phyloP scores from a whole-genome alignment of 495 filamentous ascomycete genomes.

The Xylaria nigripes region DNA sequence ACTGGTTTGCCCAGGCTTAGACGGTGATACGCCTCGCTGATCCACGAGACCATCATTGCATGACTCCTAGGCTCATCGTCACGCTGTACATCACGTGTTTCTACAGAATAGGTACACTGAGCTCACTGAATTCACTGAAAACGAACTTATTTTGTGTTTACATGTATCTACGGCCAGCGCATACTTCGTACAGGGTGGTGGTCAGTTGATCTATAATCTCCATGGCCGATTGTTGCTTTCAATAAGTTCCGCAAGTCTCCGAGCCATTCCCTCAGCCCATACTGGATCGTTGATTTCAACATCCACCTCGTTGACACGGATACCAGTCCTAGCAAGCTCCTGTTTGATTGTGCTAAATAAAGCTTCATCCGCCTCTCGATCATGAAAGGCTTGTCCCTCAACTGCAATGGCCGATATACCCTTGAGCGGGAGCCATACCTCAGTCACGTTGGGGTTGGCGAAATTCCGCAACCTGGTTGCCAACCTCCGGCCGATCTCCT shows the following conservation, averaged over 20 bases:
- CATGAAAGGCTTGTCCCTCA: constrained; percentile 28
- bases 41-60: no score
- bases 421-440: constrained; percentile 50
- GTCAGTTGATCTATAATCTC: no score
- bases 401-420: constrained; percentile 35
- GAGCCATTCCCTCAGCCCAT: constrained; percentile 34
- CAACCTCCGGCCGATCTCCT: constrained; percentile 44
- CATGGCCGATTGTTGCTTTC: neutral
- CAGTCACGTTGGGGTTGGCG: constrained; percentile 29
- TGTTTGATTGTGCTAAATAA: constrained; percentile 38
- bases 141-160: no score
- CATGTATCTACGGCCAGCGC: no score
- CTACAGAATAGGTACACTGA: no score
- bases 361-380: constrained; percentile 27
- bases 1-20: no score
- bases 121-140: no score
- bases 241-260: constrained; percentile 15
- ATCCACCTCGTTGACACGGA: constrained; percentile 30
- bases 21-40: no score
- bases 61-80: no score
- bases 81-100: no score
- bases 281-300: constrained; percentile 32
- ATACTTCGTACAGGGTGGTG: no score
- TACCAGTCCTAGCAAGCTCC: constrained; percentile 25
- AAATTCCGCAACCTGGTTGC: constrained; percentile 41